These are phyloP conservation scores for Bocquillonia castaneifolia DNA, from an alignment of 441 rosid genomes.

Conservation along the genomic window DNA sequence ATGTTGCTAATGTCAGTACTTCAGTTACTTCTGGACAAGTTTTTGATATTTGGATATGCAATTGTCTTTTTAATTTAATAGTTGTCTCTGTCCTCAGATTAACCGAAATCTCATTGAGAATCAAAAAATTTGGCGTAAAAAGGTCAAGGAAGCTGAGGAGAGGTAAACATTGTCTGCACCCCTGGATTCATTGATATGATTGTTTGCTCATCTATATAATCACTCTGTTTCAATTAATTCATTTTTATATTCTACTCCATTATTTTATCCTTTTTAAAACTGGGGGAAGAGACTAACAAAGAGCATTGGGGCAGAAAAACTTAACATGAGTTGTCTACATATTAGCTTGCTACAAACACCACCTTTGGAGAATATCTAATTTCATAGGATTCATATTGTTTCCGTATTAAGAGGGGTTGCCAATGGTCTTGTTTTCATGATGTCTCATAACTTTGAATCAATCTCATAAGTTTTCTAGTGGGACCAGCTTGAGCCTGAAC, in stretches of 20 bases:
- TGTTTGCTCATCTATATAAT: background rate
- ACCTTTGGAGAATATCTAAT: background rate
- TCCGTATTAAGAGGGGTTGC: background rate
- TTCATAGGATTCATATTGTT: background rate
- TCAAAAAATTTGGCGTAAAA: slow-evolving; percentile 58
- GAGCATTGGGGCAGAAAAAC: background rate
- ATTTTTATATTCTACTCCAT: background rate
- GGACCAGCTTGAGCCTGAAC: background rate
- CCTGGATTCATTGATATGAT: background rate
- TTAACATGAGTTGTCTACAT: background rate
- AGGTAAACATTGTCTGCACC: slow-evolving; percentile 35
- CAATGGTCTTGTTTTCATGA: background rate
- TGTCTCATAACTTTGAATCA: background rate
- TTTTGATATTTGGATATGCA: slow-evolving; percentile 1
- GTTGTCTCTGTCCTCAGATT: slow-evolving; percentile 32
- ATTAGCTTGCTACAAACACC: background rate
- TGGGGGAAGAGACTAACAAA: background rate
- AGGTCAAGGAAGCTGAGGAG: slow-evolving; percentile 68
- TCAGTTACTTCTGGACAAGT: background rate
- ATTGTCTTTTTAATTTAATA: slow-evolving; percentile 2
- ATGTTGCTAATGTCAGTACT: slow-evolving; percentile 55
- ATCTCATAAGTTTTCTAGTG: background rate
- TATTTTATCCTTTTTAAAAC: background rate
- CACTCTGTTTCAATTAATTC: background rate
- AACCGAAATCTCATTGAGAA: slow-evolving; percentile 66